phyloP scores from a whole-genome alignment of 2,329 filamentous ascomycete genomes.

The Botryotinia globosa region DNA sequence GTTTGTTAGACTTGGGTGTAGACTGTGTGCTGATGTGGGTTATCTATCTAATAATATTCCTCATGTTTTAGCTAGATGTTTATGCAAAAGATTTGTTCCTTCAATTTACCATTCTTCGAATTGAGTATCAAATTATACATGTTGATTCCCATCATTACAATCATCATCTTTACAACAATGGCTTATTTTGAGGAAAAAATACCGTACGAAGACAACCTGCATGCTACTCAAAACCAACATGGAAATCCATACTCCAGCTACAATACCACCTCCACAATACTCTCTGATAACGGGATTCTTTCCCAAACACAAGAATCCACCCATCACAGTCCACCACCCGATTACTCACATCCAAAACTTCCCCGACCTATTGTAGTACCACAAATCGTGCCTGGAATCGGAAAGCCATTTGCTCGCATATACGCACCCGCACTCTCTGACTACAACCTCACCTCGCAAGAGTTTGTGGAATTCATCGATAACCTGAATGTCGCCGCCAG shows the following conservation, averaged over 20 bases:
- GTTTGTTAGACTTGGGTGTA: not conserved
- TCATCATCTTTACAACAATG: not conserved
- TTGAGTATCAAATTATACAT: not conserved
- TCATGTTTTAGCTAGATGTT: not conserved
- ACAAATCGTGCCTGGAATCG: not conserved
- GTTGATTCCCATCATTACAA: not conserved
- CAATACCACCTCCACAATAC: not conserved
- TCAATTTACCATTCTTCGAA: not conserved
- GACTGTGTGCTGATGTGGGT: not conserved
- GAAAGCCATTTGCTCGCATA: not conserved
- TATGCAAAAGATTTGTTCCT: not conserved
- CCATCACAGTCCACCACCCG: not conserved
- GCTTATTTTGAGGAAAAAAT: not conserved
- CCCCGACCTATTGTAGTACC: not conserved
- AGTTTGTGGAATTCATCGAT: constrained; percentile 38
- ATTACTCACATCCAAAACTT: not conserved
- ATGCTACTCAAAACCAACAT: not conserved
- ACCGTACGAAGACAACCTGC: not conserved
- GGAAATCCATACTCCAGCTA: not conserved
- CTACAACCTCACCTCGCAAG: not conserved
- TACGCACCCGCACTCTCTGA: not conserved
- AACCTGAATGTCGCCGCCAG: constrained; percentile 40
- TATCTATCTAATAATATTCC: not conserved
- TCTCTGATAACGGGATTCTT: not conserved
- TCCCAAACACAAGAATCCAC: not conserved